Evolutionary conservation across 768 basidiomycete species (phyloP), one percentile per base, ranked within the genome.

Genomic region (Cantharellus cinnabarinus): DNA sequence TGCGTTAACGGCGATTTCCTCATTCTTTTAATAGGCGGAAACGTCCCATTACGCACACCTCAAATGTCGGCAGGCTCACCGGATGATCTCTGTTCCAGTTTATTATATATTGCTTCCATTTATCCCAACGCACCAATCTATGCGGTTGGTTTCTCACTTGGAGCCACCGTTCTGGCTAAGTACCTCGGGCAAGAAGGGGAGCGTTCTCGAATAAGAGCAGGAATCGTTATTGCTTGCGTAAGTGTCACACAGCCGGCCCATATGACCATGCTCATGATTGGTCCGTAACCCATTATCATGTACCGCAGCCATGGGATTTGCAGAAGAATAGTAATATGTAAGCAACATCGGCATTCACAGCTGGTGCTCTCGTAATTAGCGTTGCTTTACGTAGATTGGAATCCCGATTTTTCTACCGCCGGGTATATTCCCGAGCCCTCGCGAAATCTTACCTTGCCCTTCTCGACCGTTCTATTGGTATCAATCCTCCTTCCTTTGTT

Each of bases 91-190:
- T 81, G 89, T 37, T 79, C 80, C 61, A 85, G 88, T 1, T 68
- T 95, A 56, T 74, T 84, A 64, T 84, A 86, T 71, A 78, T 98
- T 58, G 75, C 81, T 2, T 69, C 77, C 54, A 67, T 69, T 61
- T 93, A 82, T 65, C 93, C 94, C 2, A 71, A 75, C 4, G 89
- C 94, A 0, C 87, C 83, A 3, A 72, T 97, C 41, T 70, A 93
- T n/a, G 94, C 87, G 7, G 70, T 95, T 5, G 89, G 93, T 4
- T 98, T 94, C 73, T 95, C 90, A 3, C 78, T 99, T 42, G 94
- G 94, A 48, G 86, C 91, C 48, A 89, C 87, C 67, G 85, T 97
- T 41, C 71, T 98, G 64, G 85, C 89, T 41, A 78, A 89, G 62
- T 95, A 95, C 69, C 72, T 93, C 56, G 89, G 85, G 3, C 83